Conservation (phyloP, 116 monocot genomes). For the Zostera marina region DNA sequence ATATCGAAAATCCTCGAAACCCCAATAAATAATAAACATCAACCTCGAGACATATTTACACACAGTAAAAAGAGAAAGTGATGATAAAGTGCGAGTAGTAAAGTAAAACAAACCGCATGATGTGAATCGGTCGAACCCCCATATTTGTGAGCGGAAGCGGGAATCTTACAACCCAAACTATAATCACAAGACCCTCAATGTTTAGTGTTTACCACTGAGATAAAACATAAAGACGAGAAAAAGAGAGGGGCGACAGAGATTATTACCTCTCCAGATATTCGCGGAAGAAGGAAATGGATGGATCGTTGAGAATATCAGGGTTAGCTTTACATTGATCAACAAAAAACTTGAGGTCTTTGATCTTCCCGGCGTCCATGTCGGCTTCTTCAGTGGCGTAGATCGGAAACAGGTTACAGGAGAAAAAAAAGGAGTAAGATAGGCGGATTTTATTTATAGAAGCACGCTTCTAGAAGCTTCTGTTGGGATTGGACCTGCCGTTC, state of each 20-base stretch:
- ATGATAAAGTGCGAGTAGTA: too few species aligned
- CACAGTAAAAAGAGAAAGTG: too few species aligned
- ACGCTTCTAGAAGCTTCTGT: neutral
- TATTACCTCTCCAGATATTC: constrained; percentile 81
- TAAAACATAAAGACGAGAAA: neutral
- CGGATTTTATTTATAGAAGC: neutral
- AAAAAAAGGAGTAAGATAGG: neutral
- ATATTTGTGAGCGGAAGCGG: constrained; percentile 29
- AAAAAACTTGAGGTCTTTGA: constrained; percentile 55
- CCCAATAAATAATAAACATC: neutral
- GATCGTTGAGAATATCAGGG: constrained; percentile 59
- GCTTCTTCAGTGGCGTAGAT: too few species aligned
- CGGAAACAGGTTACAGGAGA: neutral
- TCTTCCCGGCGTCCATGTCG: constrained; percentile 62
- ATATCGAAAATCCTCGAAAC: neutral
- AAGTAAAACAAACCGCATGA: neutral
- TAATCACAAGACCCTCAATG: neutral
- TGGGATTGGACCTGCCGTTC: too few species aligned
- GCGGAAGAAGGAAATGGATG: constrained; percentile 80
- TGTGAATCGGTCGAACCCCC: constrained; percentile 11
- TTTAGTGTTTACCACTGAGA: neutral
- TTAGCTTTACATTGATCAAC: constrained; percentile 65
- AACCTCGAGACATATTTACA: neutral
- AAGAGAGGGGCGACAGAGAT: constrained; percentile 1
- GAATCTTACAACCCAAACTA: constrained; percentile 82